Evolutionary conservation across 2,329 filamentous ascomycete genomes (phyloP).

Genomic region (Botrytis deweyae): DNA sequence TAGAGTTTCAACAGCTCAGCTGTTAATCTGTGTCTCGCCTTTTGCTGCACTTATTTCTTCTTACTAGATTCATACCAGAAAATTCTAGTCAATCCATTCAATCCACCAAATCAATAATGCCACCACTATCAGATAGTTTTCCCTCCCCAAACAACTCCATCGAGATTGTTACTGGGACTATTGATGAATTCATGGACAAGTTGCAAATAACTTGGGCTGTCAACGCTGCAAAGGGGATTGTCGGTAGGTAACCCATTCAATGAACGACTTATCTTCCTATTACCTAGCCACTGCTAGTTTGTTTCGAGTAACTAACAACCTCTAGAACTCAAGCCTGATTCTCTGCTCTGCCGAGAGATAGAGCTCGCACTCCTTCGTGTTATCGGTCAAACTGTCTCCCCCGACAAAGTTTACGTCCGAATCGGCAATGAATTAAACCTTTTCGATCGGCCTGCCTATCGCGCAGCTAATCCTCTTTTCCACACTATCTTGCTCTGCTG

Average conservation of each 20-base stretch:
- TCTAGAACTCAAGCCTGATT: not conserved
- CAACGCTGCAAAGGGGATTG: not conserved
- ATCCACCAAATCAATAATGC: not conserved
- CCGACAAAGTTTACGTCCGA: not conserved
- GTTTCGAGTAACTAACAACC: not conserved
- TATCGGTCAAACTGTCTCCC: not conserved
- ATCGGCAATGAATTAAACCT: not conserved
- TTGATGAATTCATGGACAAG: not conserved
- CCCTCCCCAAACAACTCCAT: not conserved
- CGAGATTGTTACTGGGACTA: not conserved
- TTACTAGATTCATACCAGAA: not conserved
- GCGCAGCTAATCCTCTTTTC: not conserved
- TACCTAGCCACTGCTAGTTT: fast-evolving
- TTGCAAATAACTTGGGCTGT: not conserved
- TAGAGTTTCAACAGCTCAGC: not conserved
- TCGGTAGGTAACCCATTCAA: not conserved
- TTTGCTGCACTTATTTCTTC: not conserved
- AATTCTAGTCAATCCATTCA: not conserved
- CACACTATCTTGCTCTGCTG: constrained; percentile 2
- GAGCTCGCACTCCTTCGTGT: not conserved
- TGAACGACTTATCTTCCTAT: too few relatives aligned
- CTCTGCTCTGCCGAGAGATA: not conserved
- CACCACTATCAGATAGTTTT: not conserved
- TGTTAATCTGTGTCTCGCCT: not conserved
- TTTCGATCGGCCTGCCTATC: not conserved